Base-by-base conservation (phyloP, 2,329 filamentous ascomycete species). In the Zymoseptoria ardabiliae region DNA sequence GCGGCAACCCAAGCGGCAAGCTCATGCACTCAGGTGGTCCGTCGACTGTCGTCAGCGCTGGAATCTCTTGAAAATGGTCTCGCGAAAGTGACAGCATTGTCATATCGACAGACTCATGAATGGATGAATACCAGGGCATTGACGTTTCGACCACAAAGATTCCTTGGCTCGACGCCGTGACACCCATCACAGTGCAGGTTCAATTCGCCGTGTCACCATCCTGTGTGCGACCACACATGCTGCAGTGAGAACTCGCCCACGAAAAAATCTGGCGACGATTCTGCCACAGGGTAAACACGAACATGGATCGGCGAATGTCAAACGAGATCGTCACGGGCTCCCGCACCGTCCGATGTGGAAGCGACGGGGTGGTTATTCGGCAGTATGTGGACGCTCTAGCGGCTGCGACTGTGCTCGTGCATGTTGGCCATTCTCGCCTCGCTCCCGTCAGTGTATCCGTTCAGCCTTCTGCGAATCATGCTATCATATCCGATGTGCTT, bases 1-100 rank as follows among this genome's bases (percentile, higher is more conserved):
- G 78, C 67, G 84, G 84, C 68, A 80, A 74, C 74, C 72, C 71
- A 70, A 78, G 74, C 61, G 84, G 84, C 55, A 63, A 65, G 62
- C 78, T 80, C 74, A 17, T 28, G 4, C 25, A 28, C 25, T 8
- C 25, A 28, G 25, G 9, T 28, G 25, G 6, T 28, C 25, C 25
- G 25, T 2, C 25, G 6, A 28, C 25, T 28, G 2, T 28, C 4
- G 25, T 28, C 25, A 28, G 25, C 25, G 25, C 25, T 9, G 25
- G 25, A 8, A 28, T 28, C 25, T 28, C 1, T 28, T 28, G 25
- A 28, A 28, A 2, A 28, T 28, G 25, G 25, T 28, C 25, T 2
- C 7, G 35, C 35, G 35, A 41, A 17, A 17, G 35, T 17, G 11
- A 13, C 35, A 17, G 35, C 5, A 41, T 17, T 6, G 11, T 41